Conservation (phyloP, 2,329 filamentous ascomycete genomes). For the Rhytidhysteron rufulum region DNA sequence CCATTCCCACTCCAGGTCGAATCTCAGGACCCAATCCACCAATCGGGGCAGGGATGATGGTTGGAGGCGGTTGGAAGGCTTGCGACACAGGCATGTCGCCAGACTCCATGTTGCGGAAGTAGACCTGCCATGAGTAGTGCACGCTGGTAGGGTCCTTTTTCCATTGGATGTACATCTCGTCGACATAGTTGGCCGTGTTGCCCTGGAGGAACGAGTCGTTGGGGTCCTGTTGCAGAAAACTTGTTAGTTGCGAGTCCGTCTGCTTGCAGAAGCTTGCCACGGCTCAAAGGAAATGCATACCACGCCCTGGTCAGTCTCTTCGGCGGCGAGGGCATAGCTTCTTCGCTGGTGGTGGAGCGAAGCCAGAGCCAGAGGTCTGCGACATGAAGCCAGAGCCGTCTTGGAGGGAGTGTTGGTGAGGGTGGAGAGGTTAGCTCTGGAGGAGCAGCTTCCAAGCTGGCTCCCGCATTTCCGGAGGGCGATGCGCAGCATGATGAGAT, state of each 20-base stretch:
- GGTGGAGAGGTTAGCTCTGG: constrained; percentile 42
- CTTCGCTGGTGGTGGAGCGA: constrained; percentile 46
- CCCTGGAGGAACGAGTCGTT: constrained; percentile 96
- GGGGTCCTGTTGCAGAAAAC: constrained; percentile 58
- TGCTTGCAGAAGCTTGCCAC: constrained; percentile 9
- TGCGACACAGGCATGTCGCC: constrained; percentile 97
- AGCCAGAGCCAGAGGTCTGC: constrained; percentile 44
- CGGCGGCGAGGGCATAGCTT: constrained; percentile 56
- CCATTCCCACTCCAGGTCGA: constrained; percentile 64
- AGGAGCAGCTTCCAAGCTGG: constrained; percentile 57
- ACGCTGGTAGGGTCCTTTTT: constrained; percentile 89
- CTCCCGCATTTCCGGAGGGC: constrained; percentile 63
- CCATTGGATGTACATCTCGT: constrained; percentile 99
- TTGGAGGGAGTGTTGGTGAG: constrained; percentile 34
- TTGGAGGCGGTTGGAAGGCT: constrained; percentile 94
- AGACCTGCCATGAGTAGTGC: constrained; percentile 97
- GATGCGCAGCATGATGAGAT: constrained; percentile 66
- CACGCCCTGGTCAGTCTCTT: constrained; percentile 59
- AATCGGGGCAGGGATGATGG: constrained; percentile 76
- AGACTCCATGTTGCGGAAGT: constrained; percentile 99
- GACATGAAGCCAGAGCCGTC: constrained; percentile 45
- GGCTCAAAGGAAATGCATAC: constrained; percentile 40
- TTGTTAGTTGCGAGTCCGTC: constrained; percentile 19
- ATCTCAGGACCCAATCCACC: constrained; percentile 70
- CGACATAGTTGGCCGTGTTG: constrained; percentile 97